Evolutionary conservation across 2,329 filamentous ascomycete species (phyloP), one percentile per base, ranked within the genome.

Genomic region (Diplodia scrobiculata): DNA sequence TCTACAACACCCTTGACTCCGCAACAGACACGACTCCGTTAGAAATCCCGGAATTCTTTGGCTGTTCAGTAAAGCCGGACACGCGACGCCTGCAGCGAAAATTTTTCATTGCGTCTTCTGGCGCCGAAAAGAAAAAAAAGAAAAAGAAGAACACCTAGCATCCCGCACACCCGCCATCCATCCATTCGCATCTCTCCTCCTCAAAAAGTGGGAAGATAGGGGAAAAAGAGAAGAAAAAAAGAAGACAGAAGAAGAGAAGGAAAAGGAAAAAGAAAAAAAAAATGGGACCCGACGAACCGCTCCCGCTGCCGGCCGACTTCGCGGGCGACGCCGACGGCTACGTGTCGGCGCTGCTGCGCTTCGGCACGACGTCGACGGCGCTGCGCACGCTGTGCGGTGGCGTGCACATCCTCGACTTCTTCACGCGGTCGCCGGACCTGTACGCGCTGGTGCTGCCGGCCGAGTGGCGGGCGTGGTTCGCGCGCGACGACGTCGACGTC

Each of bases 331-430:
- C 87, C 5, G 91, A 97, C 55, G 84, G 87, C 63, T 99, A 97
- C 76, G 85, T 97, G 58, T 83, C 91, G 29, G 88, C 87, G 19
- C 85, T 98, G 13, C 83, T 98, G 29, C 76, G 86, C 21, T 97
- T 98, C 72, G 86, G 88, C 1, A 87, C 87, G 5, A 87, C 87
- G 1, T 91, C 90, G 53, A 85, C 89, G 64, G 82, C 92, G 1
- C 92, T 97, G 71, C 90, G 91, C 70, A 91, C 91, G 29, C 84
- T 99, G n/a, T 97, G 92, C 74, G 95, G 95, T 64, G 93, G 94
- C n/a, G 91, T 98, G 0, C 95, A 99, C 75, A 93, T 99, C 69
- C 84, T 98, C 66, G 95, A 99, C 76, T 98, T 99, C 79, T 92
- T 97, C 79, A 97, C 92, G 1, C 86, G 87, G 50, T 86, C 92